A percentile compares a stretch with the other conserved stretches of the same genome.
phyloP scores from a whole-genome alignment of 805 yeast genomes.

The Wickerhamomyces strasburgensis region DNA sequence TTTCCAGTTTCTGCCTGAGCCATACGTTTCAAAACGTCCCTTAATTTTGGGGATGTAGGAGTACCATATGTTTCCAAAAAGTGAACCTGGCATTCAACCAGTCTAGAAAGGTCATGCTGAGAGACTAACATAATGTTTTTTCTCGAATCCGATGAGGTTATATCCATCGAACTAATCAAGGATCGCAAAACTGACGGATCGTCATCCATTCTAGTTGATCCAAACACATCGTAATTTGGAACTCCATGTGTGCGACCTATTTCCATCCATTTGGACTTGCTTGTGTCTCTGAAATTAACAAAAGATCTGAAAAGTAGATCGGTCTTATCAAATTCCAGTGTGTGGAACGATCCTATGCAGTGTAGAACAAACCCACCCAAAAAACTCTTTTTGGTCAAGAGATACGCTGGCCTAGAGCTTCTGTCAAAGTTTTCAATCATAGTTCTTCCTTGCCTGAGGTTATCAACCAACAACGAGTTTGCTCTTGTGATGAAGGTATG shows the following conservation, averaged over 20 bases:
- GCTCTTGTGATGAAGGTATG: constrained; percentile 33
- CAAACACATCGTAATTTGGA: constrained; percentile 14
- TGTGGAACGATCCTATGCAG: constrained; percentile 35
- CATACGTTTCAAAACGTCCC: constrained; percentile 39
- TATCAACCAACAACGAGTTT: constrained; percentile 30
- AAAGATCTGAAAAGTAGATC: constrained; percentile 39
- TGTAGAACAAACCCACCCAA: constrained; percentile 42
- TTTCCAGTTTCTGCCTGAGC: constrained; percentile 40
- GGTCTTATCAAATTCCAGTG: constrained; percentile 44
- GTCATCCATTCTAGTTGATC: constrained; percentile 19
- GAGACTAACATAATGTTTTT: constrained; percentile 36
- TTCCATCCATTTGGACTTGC: constrained; percentile 26
- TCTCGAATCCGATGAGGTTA: constrained; percentile 3
- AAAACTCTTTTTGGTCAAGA: constrained; percentile 35
- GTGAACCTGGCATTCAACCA: constrained; percentile 50
- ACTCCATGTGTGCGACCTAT: constrained; percentile 12
- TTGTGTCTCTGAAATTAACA: constrained; percentile 29
- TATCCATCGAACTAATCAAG: constrained; percentile 3
- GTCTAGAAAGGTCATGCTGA: constrained; percentile 43
- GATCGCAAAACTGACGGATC: constrained; percentile 17
- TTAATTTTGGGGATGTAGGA: constrained; percentile 41
- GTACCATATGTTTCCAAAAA: constrained; percentile 49
- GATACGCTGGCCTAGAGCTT: constrained; percentile 14
- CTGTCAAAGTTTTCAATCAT: constrained; percentile 11
- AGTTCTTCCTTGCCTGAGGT: constrained; percentile 30